Percentiles rank a stretch among this genome's conserved stretches.
Conservation (phyloP, 2,329 filamentous ascomycete species). For the Orbilia quercus region DNA sequence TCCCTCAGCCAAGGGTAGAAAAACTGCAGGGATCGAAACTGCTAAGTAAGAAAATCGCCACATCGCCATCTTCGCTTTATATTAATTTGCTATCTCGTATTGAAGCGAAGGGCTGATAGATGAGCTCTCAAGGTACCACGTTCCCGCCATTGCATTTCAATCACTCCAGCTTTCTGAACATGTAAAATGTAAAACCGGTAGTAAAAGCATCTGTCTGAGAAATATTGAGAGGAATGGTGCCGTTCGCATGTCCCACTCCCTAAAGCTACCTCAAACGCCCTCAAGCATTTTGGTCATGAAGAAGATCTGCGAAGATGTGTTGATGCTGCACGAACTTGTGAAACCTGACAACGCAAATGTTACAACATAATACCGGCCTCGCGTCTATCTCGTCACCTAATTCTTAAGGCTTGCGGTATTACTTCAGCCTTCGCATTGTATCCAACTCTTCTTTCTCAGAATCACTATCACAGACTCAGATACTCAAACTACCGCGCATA, state of each 20-base stretch:
- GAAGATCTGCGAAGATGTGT: background rate
- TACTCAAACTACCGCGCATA: background rate
- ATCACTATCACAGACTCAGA: background rate
- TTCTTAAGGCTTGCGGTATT: too few relatives aligned
- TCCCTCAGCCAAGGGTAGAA: background rate
- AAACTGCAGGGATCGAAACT: too few relatives aligned
- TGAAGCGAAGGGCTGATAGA: background rate
- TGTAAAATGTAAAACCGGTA: too few relatives aligned
- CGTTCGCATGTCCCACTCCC: background rate
- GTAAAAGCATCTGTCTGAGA: background rate
- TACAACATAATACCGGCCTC: slow-evolving; percentile 16
- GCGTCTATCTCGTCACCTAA: too few relatives aligned
- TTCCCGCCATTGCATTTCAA: too few relatives aligned
- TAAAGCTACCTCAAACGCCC: background rate
- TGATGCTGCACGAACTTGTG: background rate
- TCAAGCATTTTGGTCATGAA: background rate
- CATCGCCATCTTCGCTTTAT: slow-evolving; percentile 4
- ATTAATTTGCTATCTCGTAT: background rate
- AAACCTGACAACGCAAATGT: slow-evolving; percentile 25
- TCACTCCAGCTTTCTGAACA: too few relatives aligned
- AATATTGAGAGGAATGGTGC: background rate
- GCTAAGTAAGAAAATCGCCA: background rate
- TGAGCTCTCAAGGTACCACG: too few relatives aligned
- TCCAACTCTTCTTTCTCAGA: too few relatives aligned
- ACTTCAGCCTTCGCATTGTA: too few relatives aligned